A percentile compares a stretch with the other conserved stretches of the same genome.
phyloP scores from a whole-genome alignment of 441 rosid species.

The Eutrema salsugineum region DNA sequence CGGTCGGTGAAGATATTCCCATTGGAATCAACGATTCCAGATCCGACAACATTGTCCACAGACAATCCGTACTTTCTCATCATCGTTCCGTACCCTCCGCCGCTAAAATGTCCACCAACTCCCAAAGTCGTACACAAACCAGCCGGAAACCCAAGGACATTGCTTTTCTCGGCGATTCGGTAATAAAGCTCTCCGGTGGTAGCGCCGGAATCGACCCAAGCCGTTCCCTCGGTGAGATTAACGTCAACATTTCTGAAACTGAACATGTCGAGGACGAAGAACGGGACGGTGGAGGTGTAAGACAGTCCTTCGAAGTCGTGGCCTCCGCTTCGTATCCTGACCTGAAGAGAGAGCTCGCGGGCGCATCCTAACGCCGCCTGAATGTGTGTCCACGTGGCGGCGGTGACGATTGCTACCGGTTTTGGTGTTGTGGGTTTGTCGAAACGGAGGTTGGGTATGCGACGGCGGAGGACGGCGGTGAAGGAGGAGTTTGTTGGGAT shows the following conservation, averaged over 20 bases:
- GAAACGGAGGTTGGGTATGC: constrained; percentile 39
- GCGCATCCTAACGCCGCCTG: constrained; percentile 46
- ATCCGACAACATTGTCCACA: constrained; percentile 40
- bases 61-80: constrained; percentile 48
- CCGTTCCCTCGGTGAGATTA: constrained; percentile 29
- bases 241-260: constrained; percentile 33
- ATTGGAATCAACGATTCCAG: constrained; percentile 31
- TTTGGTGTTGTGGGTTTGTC: constrained; percentile 30
- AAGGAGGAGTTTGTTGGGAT: constrained; percentile 34
- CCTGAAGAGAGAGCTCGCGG: constrained; percentile 27
- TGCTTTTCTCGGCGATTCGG: constrained; percentile 37
- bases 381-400: constrained; percentile 39
- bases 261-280: constrained; percentile 46
- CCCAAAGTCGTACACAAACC: constrained; percentile 42
- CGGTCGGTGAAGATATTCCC: constrained; percentile 32
- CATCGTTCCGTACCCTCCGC: constrained; percentile 46
- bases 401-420: constrained; percentile 41
- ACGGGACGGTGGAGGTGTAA: constrained; percentile 36
- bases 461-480: constrained; percentile 25
- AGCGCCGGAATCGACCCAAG: constrained; percentile 47
- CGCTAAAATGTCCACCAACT: constrained; percentile 51
- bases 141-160: constrained; percentile 42
- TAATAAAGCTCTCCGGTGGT: constrained; percentile 46
- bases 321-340: constrained; percentile 55
- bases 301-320: constrained; percentile 60